Conservation (phyloP, 805 yeast genomes). For the Ogataea nonfermentans region DNA sequence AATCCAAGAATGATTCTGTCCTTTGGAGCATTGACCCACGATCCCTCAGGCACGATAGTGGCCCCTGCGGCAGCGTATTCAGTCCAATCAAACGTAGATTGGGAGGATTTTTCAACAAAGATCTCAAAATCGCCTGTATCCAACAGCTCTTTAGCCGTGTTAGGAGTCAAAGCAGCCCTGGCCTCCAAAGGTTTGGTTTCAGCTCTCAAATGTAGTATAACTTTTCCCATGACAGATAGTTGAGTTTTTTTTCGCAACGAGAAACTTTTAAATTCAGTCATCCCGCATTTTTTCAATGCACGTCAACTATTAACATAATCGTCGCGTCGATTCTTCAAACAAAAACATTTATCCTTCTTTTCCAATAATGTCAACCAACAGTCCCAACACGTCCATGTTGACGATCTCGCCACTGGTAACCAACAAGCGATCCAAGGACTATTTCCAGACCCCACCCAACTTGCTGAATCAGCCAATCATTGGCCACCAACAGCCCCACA, state of each 20-base stretch:
- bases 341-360: slow-evolving; percentile 10
- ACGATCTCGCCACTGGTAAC: slow-evolving; percentile 68
- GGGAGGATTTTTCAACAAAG: slow-evolving; percentile 83
- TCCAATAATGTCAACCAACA: slow-evolving; percentile 27
- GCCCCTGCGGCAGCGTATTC: slow-evolving; percentile 86
- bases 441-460: slow-evolving; percentile 37
- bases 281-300: neutral
- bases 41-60: slow-evolving; percentile 83
- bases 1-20: slow-evolving; percentile 90
- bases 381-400: slow-evolving; percentile 69
- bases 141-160: slow-evolving; percentile 77
- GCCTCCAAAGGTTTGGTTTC: slow-evolving; percentile 97
- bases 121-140: slow-evolving; percentile 82
- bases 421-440: slow-evolving; percentile 31
- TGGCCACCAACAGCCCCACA: slow-evolving; percentile 19
- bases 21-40: slow-evolving; percentile 89
- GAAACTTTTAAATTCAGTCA: slow-evolving; percentile 2
- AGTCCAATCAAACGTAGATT: slow-evolving; percentile 70
- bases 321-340: slow-evolving; percentile 7
- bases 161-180: slow-evolving; percentile 94
- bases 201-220: slow-evolving; percentile 86
- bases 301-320: neutral
- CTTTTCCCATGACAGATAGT: slow-evolving; percentile 31
- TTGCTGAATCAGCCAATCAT: slow-evolving; percentile 16
- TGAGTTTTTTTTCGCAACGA: neutral